Base-by-base conservation (phyloP, 345 rosid genomes). In the Sonneratia alba region DNA sequence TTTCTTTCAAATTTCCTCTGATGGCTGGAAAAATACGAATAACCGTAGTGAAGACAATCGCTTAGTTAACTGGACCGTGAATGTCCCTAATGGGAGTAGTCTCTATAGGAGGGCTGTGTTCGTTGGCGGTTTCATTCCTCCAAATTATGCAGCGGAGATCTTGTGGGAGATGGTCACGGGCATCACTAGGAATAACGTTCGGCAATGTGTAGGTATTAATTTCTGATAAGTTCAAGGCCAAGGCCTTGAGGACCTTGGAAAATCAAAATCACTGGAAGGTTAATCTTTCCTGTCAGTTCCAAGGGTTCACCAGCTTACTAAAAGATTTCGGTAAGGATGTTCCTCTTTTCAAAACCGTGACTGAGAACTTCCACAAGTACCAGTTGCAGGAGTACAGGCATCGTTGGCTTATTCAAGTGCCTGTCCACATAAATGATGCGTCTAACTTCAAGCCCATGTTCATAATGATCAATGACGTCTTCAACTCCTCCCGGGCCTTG, bases 1-100 rank as follows among this genome's bases (percentile, higher is more conserved):
- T 98, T 96, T 96, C 84, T 83, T 92, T 66, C 98, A 96, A 81
- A 73, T 96, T 57, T 88, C 96, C 7, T 87, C 99, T 0, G 94
- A 91, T 76, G 99, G 99, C 8, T 96, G 99, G 99, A 89, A 86
- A 70, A 42, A 43, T 32, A 67, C 32, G 13, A 51, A 53, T 21
- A 47, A 40, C n/a, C 81, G 79, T 32, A 87, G 45, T 42, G 45
- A 79, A 34, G 89, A 83, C 24, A 84, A 82, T 61, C 84, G 79
- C 77, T 85, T 92, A 69, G 97, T 96, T 71, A 96, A 83, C 78
- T 81, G 92, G 83, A 83, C 86, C 0, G 93, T 92, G 62, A 92
- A 92, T 84, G 82, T 96, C 82, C 99, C 99, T 19, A 92, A 96
- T 74, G 99, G 99, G 59, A 96, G 97, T 65, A 89, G 96, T 77